phyloP scores from a whole-genome alignment of 2,329 filamentous ascomycete genomes.

The Fusarium burgessii region DNA sequence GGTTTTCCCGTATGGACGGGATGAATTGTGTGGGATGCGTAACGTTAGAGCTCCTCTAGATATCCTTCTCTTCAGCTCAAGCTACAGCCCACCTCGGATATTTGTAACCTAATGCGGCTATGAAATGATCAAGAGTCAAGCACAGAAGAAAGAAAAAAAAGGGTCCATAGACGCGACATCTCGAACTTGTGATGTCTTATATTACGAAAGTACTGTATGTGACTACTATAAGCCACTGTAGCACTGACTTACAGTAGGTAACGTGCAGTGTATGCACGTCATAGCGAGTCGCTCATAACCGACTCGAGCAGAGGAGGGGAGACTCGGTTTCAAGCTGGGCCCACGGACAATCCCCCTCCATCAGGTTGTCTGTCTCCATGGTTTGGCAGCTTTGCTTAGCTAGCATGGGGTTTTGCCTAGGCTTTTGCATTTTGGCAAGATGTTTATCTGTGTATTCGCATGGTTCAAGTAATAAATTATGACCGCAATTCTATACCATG shows the following conservation, averaged over 20 bases:
- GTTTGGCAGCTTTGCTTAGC: neutral
- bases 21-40: constrained; percentile 11
- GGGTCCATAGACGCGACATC: neutral
- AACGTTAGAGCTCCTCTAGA: constrained; percentile 8
- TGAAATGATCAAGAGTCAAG: neutral
- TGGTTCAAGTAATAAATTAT: neutral
- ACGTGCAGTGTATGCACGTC: constrained; percentile 30
- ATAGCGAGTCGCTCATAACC: constrained; percentile 29
- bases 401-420: neutral
- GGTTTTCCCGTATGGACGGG: constrained; percentile 8
- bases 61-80: constrained; percentile 34
- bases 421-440: neutral
- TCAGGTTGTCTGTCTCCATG: constrained; percentile 2
- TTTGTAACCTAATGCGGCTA: constrained; percentile 20
- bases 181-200: constrained; percentile 5
- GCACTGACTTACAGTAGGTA: constrained; percentile 4
- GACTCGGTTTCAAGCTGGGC: constrained; percentile 31
- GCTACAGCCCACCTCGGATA: constrained; percentile 39
- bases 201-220: neutral
- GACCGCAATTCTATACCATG: neutral
- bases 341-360: constrained; percentile 28
- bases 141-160: neutral
- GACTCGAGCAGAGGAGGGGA: constrained; percentile 13
- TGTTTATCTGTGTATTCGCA: neutral
- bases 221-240: neutral